Evolutionary conservation across 371 early-diverging fungal species (phyloP).

Genomic region (Mortierella sp.): DNA sequence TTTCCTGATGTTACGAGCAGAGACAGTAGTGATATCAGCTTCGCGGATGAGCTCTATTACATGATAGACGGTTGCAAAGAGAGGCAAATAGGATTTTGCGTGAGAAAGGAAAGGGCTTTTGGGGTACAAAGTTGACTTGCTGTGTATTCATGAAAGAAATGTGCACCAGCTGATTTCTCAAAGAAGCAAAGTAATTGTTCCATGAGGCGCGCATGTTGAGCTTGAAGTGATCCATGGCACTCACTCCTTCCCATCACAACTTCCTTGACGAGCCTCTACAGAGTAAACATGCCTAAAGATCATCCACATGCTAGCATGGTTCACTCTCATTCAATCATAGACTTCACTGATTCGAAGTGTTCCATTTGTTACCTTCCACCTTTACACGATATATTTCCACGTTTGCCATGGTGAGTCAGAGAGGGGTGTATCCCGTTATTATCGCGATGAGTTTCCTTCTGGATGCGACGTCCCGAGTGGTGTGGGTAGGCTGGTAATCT

Average conservation of each 20-base stretch:
- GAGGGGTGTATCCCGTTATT: background rate
- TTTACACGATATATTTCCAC: conserved; percentile 31
- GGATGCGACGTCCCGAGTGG: no score
- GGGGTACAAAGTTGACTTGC: no score
- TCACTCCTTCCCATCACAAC: background rate
- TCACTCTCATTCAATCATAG: background rate
- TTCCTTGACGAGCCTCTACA: background rate
- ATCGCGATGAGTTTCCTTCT: background rate
- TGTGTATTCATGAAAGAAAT: no score
- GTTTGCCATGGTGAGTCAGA: conserved; percentile 9
- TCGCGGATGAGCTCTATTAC: conserved; percentile 38
- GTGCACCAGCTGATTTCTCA: no score
- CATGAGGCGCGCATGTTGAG: background rate
- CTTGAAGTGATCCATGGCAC: background rate
- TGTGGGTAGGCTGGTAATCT: no score
- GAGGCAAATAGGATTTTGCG: background rate
- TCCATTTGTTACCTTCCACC: conserved; percentile 17
- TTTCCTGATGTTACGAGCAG: conserved; percentile 56
- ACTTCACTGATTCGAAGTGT: background rate
- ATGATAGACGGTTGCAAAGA: background rate
- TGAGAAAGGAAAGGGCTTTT: background rate
- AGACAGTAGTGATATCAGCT: conserved; percentile 51
- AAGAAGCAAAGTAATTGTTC: background rate
- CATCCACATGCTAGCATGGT: background rate
- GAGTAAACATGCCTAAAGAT: background rate